A percentile compares a stretch with the other conserved stretches of the same genome.
Conservation (phyloP, 2,329 filamentous ascomycete species). For the Epichloe sp. region DNA sequence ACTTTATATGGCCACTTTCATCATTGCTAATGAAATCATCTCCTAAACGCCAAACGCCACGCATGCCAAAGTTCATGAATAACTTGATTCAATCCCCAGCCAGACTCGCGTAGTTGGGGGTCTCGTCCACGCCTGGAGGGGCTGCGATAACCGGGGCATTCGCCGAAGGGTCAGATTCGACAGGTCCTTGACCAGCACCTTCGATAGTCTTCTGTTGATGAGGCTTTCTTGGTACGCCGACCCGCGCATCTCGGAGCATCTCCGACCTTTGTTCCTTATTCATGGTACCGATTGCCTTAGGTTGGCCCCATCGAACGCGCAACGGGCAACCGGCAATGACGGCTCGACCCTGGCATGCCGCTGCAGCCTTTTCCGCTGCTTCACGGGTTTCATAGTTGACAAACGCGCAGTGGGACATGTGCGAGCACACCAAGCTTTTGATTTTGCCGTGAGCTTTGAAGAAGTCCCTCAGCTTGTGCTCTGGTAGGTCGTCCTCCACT, state of each 20-base stretch:
- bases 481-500: conserved; percentile 88
- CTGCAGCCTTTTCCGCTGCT: conserved; percentile 74
- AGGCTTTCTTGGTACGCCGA: conserved; percentile 19
- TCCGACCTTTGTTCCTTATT: conserved; percentile 71
- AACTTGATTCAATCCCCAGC: conserved; percentile 52
- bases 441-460: conserved; percentile 84
- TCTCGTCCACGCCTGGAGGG: conserved; percentile 65
- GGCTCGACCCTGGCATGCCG: conserved; percentile 73
- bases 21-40: not conserved
- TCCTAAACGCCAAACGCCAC: conserved; percentile 19
- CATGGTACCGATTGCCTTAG: conserved; percentile 83
- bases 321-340: conserved; percentile 86
- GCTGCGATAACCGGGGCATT: conserved; percentile 43
- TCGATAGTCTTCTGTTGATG: conserved; percentile 18
- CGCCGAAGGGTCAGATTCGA: conserved; percentile 18
- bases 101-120: conserved; percentile 69
- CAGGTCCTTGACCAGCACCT: conserved; percentile 24
- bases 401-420: conserved; percentile 95
- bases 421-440: conserved; percentile 85
- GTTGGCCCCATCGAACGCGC: conserved; percentile 82
- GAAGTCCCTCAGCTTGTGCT: conserved; percentile 80
- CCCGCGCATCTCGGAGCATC: conserved; percentile 61
- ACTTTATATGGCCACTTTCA: not conserved
- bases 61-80: conserved; percentile 6
- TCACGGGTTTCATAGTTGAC: conserved; percentile 83